Evolutionary conservation across 495 filamentous ascomycete species (phyloP).

Genomic region (Talaromyces proteolyticus): DNA sequence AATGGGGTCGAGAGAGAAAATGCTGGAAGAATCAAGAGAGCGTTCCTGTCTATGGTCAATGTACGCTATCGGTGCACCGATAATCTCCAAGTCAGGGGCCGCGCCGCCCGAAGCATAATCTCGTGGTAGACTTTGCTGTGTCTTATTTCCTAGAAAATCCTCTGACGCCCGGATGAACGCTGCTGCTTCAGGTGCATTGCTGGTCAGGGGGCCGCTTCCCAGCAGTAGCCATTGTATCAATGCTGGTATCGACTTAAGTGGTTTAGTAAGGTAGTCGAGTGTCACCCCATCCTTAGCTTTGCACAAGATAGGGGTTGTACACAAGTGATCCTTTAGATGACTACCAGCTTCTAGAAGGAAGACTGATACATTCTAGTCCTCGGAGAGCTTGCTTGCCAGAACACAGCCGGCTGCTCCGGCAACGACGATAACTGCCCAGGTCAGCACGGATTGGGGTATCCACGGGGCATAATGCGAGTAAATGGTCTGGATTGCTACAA

Average conservation of each 20-base stretch:
- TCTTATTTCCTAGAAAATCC: not conserved
- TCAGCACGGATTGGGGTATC: conserved; percentile 8
- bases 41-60: conserved; percentile 19
- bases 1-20: conserved; percentile 13
- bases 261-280: conserved; percentile 15
- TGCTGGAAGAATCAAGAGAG: conserved; percentile 6
- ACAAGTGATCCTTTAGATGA: conserved; percentile 16
- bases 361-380: conserved; percentile 36
- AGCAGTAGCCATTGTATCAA: conserved; percentile 12
- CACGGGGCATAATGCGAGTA: not conserved
- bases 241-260: conserved; percentile 12
- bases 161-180: conserved; percentile 15
- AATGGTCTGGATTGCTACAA: not conserved
- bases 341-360: conserved; percentile 41
- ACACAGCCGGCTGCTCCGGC: conserved; percentile 43
- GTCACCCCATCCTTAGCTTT: conserved; percentile 15
- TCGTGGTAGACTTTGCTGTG: not conserved
- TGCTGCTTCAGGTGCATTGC: conserved; percentile 16
- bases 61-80: conserved; percentile 16
- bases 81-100: conserved; percentile 15
- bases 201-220: conserved; percentile 14
- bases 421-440: conserved; percentile 18
- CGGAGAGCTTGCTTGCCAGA: conserved; percentile 42
- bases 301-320: conserved; percentile 14
- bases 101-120: conserved; percentile 10